Base-by-base conservation (phyloP, 176 grass and related monocot species). In the Eleusine coracana region DNA sequence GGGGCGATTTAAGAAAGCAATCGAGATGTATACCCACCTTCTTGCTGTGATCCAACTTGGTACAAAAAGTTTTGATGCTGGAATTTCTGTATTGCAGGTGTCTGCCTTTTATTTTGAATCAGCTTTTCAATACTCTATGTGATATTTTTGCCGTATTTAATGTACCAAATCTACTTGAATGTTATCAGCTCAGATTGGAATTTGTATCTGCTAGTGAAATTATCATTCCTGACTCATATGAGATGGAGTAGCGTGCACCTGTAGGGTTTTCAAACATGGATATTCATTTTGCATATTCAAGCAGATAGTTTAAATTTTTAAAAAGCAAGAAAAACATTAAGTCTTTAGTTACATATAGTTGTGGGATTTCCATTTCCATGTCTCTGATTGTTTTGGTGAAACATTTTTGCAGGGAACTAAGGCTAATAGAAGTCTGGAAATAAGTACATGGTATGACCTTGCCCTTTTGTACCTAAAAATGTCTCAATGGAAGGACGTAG, bases 371-470 rank as follows among this genome's bases (percentile, higher is more conserved):
- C 20, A 34, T 75, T 88, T 72, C 46, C 34, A 51, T 60, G 15
- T 0, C 39, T 73, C 34, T 85, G 36, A 78, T 70, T 58, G 46
- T 65, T 6, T 74, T 20, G 11, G 10, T 66, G 4, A 45, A 20
- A 42, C 48, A 42, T 49, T 85, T 86, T 86, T 59, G 16, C 68
- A 98, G 96, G 88, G 92, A 60, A 51, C 45, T 40, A 88, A 84
- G 70, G 68, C 74, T 78, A 85, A 98, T 79, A 91, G 74, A 83
- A 90, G 42, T 79, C 42, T 88, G 76, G 96, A 95, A 86, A 84
- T 92, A 81, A 89, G 91, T 68, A 90, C 82, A 50, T 98, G 96
- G 96, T 82, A 93, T 76, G 87, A 93, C 85, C 86, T 98, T 58
- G 89, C 78, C 21, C 91, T 91, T 84, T 54, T 95, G 73, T 98